Conservation (phyloP, 108 stramenopile species). For the Discostella pseudostelligera region DNA sequence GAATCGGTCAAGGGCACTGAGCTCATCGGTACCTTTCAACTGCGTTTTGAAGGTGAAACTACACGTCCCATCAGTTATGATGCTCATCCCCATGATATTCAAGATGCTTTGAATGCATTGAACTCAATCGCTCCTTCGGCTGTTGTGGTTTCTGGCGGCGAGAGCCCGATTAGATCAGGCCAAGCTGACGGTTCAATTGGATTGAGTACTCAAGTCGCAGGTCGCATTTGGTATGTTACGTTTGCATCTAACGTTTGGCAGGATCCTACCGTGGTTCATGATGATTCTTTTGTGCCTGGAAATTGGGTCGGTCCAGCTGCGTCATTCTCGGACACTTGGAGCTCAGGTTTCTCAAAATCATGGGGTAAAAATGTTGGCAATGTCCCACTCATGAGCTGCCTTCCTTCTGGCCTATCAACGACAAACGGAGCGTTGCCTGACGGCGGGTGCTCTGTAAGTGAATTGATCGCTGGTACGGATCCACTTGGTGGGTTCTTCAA, state of each 20-base stretch:
- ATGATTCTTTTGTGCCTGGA: constrained; percentile 56
- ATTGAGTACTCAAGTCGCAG: constrained; percentile 67
- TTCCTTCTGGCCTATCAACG: constrained; percentile 52
- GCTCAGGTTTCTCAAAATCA: constrained; percentile 71
- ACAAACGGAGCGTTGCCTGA: constrained; percentile 61
- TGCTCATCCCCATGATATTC: constrained; percentile 57
- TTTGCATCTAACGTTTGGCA: constrained; percentile 74
- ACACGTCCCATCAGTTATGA: constrained; percentile 68
- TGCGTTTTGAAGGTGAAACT: constrained; percentile 72
- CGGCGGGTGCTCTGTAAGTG: constrained; percentile 61
- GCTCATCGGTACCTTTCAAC: constrained; percentile 72
- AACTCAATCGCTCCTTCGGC: constrained; percentile 64
- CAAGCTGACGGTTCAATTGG: constrained; percentile 40
- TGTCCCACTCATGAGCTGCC: constrained; percentile 58
- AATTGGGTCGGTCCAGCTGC: constrained; percentile 70
- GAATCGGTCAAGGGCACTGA: constrained; percentile 51
- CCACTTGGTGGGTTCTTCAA: constrained; percentile 77
- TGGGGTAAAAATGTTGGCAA: constrained; percentile 89
- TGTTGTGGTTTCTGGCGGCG: constrained; percentile 65
- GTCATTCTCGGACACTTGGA: constrained; percentile 64
- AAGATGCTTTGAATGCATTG: constrained; percentile 67
- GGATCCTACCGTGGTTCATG: constrained; percentile 64
- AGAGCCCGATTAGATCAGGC: constrained; percentile 40
- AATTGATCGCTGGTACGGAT: constrained; percentile 60
- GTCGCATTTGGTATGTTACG: constrained; percentile 76